Conservation (phyloP, 2,329 filamentous ascomycete species). For the Trichoderma guizhouense region DNA sequence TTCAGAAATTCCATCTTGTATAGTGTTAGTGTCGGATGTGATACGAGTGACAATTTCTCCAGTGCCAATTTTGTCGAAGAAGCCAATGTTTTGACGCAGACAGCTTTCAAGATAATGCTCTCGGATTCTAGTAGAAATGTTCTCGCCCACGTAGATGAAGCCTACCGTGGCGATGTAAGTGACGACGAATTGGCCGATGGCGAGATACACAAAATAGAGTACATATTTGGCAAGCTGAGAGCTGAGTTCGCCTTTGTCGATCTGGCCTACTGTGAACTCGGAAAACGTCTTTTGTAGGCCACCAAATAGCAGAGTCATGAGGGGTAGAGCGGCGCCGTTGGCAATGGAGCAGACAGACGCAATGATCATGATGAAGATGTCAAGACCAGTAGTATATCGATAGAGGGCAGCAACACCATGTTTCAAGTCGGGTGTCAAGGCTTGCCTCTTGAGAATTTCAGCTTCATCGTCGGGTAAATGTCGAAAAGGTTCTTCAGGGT, state of each 20-base stretch:
- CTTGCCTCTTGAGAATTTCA: slow-evolving; percentile 64
- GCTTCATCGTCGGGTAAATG: slow-evolving; percentile 65
- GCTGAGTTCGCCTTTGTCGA: slow-evolving; percentile 55
- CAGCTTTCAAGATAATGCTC: slow-evolving; percentile 81
- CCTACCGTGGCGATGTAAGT: slow-evolving; percentile 79
- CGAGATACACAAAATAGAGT: slow-evolving; percentile 83
- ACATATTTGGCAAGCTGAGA: slow-evolving; percentile 60
- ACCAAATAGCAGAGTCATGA: slow-evolving; percentile 82
- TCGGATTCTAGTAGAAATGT: slow-evolving; percentile 74
- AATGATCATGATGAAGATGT: slow-evolving; percentile 61
- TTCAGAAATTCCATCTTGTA: slow-evolving; percentile 91
- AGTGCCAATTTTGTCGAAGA: slow-evolving; percentile 88
- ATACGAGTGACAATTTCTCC: slow-evolving; percentile 94
- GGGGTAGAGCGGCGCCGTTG: slow-evolving; percentile 69
- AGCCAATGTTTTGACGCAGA: slow-evolving; percentile 84
- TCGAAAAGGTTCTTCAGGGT: slow-evolving; percentile 51
- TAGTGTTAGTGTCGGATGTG: slow-evolving; percentile 87
- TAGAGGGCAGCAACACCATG: slow-evolving; percentile 64
- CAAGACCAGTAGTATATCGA: slow-evolving; percentile 65
- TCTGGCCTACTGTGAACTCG: slow-evolving; percentile 38
- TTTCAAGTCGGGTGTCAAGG: slow-evolving; percentile 61
- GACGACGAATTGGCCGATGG: slow-evolving; percentile 73
- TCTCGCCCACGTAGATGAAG: slow-evolving; percentile 84
- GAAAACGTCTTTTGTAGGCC: slow-evolving; percentile 71
- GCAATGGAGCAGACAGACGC: slow-evolving; percentile 64